Conservation (phyloP, 2,329 filamentous ascomycete genomes). For the Microcyclospora tardicrescens region DNA sequence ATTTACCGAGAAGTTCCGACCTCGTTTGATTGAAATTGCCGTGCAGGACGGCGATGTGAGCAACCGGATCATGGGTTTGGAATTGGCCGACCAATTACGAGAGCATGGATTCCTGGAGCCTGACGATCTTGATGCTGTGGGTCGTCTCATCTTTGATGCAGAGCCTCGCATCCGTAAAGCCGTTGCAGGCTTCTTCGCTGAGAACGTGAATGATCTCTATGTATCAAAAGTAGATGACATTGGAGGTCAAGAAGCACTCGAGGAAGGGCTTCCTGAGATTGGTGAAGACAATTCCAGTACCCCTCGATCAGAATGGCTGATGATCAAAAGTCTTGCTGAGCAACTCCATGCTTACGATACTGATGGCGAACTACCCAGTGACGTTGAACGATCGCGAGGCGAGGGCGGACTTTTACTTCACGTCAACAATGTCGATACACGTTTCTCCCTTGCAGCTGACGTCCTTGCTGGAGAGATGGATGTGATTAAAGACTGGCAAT, state of each 20-base stretch:
- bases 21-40: constrained; percentile 83
- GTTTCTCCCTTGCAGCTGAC: constrained; percentile 75
- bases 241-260: constrained; percentile 62
- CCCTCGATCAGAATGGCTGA: constrained; percentile 74
- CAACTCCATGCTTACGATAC: constrained; percentile 70
- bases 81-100: constrained; percentile 69
- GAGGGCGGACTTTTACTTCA: constrained; percentile 39
- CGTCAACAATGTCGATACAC: constrained; percentile 57
- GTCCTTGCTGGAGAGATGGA: constrained; percentile 70
- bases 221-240: constrained; percentile 71
- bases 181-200: constrained; percentile 79
- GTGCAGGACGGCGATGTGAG: constrained; percentile 68
- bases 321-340: constrained; percentile 80
- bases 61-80: constrained; percentile 68
- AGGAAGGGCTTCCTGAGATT: constrained; percentile 60
- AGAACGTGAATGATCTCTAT: constrained; percentile 71
- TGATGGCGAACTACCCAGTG: constrained; percentile 33
- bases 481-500: constrained; percentile 76
- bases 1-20: constrained; percentile 84
- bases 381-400: constrained; percentile 31
- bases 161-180: constrained; percentile 77
- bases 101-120: constrained; percentile 80
- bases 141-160: constrained; percentile 76
- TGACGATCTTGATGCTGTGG: constrained; percentile 77
- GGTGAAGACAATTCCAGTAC: constrained; percentile 49